phyloP scores from a whole-genome alignment of 129 eudicot genomes.

The Escallonia herrerae region DNA sequence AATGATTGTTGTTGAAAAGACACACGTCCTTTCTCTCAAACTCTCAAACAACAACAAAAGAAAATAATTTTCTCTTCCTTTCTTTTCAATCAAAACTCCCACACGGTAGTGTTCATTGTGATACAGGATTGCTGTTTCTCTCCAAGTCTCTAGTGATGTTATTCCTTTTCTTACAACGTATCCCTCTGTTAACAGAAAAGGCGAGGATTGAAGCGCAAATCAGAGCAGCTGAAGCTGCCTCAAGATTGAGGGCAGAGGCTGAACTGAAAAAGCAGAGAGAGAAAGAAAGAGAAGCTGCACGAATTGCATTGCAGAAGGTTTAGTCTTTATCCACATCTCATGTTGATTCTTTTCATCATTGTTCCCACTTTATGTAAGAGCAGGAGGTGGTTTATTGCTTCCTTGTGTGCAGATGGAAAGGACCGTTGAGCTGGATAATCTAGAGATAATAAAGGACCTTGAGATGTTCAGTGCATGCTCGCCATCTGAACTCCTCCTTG shows the following conservation, averaged over 20 bases:
- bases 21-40: too few relatives aligned
- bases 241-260: constrained; percentile 18
- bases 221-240: constrained; percentile 39
- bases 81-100: too few relatives aligned
- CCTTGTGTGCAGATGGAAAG: constrained; percentile 30
- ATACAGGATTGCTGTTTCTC: too few relatives aligned
- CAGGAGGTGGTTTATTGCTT: background rate
- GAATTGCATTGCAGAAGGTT: constrained; percentile 38
- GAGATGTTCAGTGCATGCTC: constrained; percentile 11
- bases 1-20: too few relatives aligned
- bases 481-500: background rate
- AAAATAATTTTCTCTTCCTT: too few relatives aligned
- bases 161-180: too few relatives aligned
- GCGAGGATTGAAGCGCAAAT: constrained; percentile 44
- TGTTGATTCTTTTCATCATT: too few relatives aligned
- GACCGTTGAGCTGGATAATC: constrained; percentile 28
- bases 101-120: too few relatives aligned
- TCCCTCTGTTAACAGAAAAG: constrained; percentile 23
- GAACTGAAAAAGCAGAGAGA: constrained; percentile 22
- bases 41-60: too few relatives aligned
- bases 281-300: constrained; percentile 40
- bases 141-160: too few relatives aligned
- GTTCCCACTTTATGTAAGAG: background rate
- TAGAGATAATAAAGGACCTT: constrained; percentile 22
- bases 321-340: background rate